Base-by-base conservation (phyloP, 2,329 filamentous ascomycete species). In the Clonostachys sp. region DNA sequence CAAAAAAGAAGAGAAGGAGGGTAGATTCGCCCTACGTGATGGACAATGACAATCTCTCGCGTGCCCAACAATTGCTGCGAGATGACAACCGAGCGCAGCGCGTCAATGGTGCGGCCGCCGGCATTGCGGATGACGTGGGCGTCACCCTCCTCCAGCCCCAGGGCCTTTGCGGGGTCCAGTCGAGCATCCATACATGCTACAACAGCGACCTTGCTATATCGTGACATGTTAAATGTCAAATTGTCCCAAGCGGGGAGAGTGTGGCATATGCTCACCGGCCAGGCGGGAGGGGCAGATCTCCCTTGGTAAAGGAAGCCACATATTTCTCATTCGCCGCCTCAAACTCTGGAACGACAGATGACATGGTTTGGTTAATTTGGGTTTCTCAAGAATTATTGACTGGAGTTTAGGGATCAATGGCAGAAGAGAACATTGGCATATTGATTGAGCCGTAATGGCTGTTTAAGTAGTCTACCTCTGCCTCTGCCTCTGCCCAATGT, bases 171-270 rank as follows among this genome's bases (percentile, higher is more conserved):
- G 0, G 88, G 82, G 56, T 92, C 77, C 55, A 84, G 71, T 45
- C 88, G 81, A 6, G 89, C 86, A 59, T 94, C 88, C 87, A 94
- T 94, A 66, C 89, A 94, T 1, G 87, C 88, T 41, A 92, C 76
- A 30, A 64, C 54, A 6, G 57, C 55, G 7, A 67, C 60, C 41
- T 67, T 67, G 46, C 65, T 67, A 43, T 14, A 35, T n/a, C 24
- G 24, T 9, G 24, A 9, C 24, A 30, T 30, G 9, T 30, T 30
- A 30, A 9, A 30, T 45, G 41, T 7, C 38, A 30, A 48, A 42
- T 14, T 45, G 33, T 17, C 45, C 7, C 44, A 30, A 41, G 45
- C 36, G 36, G 30, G 17, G 17, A 41, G 6, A 18, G 14, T 44
- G 70, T 34, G 73, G 85, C 83, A 64, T 10, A 10, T 30, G 9